These are phyloP conservation scores for Sicyos edulis DNA, from an alignment of 306 rosid species.

Conservation along the genomic window DNA sequence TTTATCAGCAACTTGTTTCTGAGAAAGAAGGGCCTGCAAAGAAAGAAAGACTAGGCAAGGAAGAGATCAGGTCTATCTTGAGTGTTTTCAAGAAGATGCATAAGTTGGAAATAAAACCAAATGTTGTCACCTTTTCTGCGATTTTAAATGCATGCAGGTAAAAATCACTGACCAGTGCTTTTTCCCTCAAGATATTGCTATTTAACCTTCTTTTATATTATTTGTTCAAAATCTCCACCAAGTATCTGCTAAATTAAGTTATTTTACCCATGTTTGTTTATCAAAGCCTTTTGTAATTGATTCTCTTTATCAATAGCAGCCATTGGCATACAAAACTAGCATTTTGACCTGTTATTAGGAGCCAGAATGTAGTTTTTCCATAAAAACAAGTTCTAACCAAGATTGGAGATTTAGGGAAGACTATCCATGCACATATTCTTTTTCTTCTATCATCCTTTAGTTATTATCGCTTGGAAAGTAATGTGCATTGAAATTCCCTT, in stretches of 20 bases:
- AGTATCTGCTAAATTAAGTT: background rate
- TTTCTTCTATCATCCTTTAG: too few species aligned
- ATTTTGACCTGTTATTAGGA: constrained; percentile 1
- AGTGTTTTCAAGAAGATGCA: constrained; percentile 71
- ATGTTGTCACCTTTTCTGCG: constrained; percentile 70
- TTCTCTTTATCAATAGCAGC: constrained; percentile 3
- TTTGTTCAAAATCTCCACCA: constrained; percentile 8
- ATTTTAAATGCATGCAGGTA: constrained; percentile 97
- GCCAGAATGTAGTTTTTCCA: background rate
- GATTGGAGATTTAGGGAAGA: too few species aligned
- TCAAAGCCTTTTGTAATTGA: background rate
- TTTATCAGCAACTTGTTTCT: constrained; percentile 51
- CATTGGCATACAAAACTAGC: background rate
- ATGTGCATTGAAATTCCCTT: too few species aligned
- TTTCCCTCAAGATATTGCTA: background rate
- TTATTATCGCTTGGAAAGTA: too few species aligned
- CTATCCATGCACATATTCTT: too few species aligned
- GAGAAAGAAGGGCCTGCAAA: constrained; percentile 46
- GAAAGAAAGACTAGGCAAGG: constrained; percentile 38
- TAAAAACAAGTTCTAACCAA: too few species aligned
- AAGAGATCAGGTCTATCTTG: constrained; percentile 45
- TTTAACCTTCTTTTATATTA: background rate
- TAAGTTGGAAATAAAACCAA: constrained; percentile 49
- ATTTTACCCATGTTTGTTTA: background rate
- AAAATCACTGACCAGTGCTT: background rate